Conservation (phyloP, 345 rosid species). For the Rhodamnia rubescens region DNA sequence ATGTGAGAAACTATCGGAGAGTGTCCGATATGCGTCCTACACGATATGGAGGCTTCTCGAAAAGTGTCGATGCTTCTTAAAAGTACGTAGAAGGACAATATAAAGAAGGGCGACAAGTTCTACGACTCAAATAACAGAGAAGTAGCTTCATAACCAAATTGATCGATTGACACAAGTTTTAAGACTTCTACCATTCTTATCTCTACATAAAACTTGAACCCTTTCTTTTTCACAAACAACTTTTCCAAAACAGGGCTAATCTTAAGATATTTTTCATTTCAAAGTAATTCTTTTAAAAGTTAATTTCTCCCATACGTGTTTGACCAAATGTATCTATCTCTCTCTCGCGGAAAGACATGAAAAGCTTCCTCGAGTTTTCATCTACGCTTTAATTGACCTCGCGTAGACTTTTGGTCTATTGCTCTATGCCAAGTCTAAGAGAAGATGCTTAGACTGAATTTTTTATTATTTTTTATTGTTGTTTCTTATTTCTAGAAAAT, state of each 20-base stretch:
- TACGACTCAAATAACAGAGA: background rate
- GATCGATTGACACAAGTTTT: too few relatives aligned
- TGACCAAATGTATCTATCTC: background rate
- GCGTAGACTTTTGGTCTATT: background rate
- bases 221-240: background rate
- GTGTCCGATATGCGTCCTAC: too few relatives aligned
- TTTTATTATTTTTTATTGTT: background rate
- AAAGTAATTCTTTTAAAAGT: too few relatives aligned
- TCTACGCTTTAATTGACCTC: background rate
- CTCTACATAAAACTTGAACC: background rate
- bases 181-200: background rate
- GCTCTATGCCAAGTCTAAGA: background rate
- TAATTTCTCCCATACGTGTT: background rate
- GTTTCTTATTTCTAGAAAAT: background rate
- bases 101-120: background rate
- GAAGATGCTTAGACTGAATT: background rate
- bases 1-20: too few relatives aligned
- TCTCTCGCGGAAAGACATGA: background rate
- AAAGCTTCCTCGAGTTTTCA: background rate
- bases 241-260: background rate
- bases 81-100: too few relatives aligned
- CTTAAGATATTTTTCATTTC: too few relatives aligned
- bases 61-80: too few relatives aligned
- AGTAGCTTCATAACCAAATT: too few relatives aligned
- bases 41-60: too few relatives aligned